These are phyloP conservation scores for Yarrowia bubula DNA, from an alignment of 805 yeast genomes.

Conservation along the genomic window DNA sequence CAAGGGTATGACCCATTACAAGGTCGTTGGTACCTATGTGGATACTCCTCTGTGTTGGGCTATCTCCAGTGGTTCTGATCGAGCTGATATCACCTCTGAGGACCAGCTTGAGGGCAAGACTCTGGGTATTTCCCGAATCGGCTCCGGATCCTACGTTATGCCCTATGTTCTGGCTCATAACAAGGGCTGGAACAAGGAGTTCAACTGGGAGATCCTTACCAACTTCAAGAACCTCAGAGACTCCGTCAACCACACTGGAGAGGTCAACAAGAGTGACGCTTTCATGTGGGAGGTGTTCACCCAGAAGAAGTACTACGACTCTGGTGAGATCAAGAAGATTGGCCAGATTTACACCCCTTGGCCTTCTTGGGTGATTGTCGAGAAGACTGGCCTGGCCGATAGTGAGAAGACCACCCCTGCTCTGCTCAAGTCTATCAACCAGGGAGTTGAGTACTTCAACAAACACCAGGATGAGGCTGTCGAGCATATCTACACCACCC, in stretches of 20 bases:
- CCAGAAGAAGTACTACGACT: constrained; percentile 78
- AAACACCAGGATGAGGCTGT: constrained; percentile 62
- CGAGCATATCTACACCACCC: constrained; percentile 57
- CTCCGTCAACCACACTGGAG: constrained; percentile 62
- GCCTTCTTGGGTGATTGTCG: constrained; percentile 90
- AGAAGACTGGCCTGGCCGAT: constrained; percentile 44
- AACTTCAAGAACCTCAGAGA: constrained; percentile 75
- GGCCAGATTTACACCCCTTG: constrained; percentile 94
- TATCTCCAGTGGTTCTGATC: constrained; percentile 66
- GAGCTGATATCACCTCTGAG: constrained; percentile 54
- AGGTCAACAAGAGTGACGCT: constrained; percentile 60
- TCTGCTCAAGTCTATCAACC: constrained; percentile 56
- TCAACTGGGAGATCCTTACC: constrained; percentile 55
- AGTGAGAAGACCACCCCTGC: constrained; percentile 29
- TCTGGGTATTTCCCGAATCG: constrained; percentile 83
- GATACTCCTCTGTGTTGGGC: constrained; percentile 89
- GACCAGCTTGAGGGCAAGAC: constrained; percentile 57
- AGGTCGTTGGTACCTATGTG: constrained; percentile 78
- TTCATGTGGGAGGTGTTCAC: constrained; percentile 97
- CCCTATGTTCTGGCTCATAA: constrained; percentile 75
- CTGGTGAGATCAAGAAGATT: constrained; percentile 71
- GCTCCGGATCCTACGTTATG: constrained; percentile 92
- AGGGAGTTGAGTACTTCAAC: constrained; percentile 68
- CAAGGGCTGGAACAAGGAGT: constrained; percentile 45
- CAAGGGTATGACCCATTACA: constrained; percentile 62